Evolutionary conservation across 306 rosid species (phyloP).

Genomic region (Prunus persica): Prunus_persica_NCBIv2 NC_034009.1:18320501-18321000

Average conservation of each 20-base stretch:
- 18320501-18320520: constrained; percentile 14
- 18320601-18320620: constrained; percentile 45
- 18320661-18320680: constrained; percentile 13
- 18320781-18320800: constrained; percentile 76
- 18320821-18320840: neutral
- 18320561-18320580: constrained; percentile 87
- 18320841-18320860: neutral
- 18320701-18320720: constrained; percentile 95
- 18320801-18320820: constrained; percentile 31
- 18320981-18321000: no score
- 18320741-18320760: constrained; percentile 67
- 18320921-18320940: neutral
- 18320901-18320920: neutral
- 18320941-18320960: no score
- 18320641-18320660: neutral
- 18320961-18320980: no score
- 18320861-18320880: neutral
- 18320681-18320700: constrained; percentile 44
- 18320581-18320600: constrained; percentile 73
- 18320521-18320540: constrained; percentile 24
- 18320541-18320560: constrained; percentile 88
- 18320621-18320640: constrained; percentile 3
- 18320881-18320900: neutral
- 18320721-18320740: constrained; percentile 81
- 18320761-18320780: constrained; percentile 60